Evolutionary conservation across 2,329 filamentous ascomycete species (phyloP).

Genomic region (Nigrospora oryzae): DNA sequence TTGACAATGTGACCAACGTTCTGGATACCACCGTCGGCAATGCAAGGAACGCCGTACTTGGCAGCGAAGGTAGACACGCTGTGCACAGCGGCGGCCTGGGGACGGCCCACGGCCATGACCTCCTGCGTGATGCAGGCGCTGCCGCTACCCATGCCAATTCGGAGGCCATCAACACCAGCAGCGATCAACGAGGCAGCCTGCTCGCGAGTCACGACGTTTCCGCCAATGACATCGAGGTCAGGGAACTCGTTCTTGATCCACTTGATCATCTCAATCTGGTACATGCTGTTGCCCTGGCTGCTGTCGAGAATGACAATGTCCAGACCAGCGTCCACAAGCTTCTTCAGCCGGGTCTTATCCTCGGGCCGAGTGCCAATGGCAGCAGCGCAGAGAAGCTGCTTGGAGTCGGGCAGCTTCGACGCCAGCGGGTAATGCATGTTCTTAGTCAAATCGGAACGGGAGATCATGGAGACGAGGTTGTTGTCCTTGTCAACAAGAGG

Average conservation of each 20-base stretch:
- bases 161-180: conserved; percentile 89
- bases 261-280: conserved; percentile 97
- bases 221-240: conserved; percentile 85
- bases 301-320: conserved; percentile 94
- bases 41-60: conserved; percentile 92
- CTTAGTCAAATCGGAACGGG: conserved; percentile 94
- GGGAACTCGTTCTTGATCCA: conserved; percentile 87
- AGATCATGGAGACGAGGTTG: conserved; percentile 87
- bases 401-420: conserved; percentile 92
- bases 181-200: conserved; percentile 89
- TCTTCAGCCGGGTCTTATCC: conserved; percentile 78
- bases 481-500: conserved; percentile 78
- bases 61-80: conserved; percentile 84
- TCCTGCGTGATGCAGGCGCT: conserved; percentile 98
- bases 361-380: conserved; percentile 92
- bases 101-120: conserved; percentile 97
- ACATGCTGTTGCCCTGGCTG: conserved; percentile 97
- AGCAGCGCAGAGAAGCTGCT: conserved; percentile 93
- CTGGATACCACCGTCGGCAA: conserved; percentile 95
- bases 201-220: conserved; percentile 96
- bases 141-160: conserved; percentile 98
- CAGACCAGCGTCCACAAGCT: conserved; percentile 87
- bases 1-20: conserved; percentile 99
- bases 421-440: conserved; percentile 95
- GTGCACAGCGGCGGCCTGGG: conserved; percentile 89